Evolutionary conservation across 805 yeast genomes (phyloP).

Genomic region (Blastobotrys attinorum): DNA sequence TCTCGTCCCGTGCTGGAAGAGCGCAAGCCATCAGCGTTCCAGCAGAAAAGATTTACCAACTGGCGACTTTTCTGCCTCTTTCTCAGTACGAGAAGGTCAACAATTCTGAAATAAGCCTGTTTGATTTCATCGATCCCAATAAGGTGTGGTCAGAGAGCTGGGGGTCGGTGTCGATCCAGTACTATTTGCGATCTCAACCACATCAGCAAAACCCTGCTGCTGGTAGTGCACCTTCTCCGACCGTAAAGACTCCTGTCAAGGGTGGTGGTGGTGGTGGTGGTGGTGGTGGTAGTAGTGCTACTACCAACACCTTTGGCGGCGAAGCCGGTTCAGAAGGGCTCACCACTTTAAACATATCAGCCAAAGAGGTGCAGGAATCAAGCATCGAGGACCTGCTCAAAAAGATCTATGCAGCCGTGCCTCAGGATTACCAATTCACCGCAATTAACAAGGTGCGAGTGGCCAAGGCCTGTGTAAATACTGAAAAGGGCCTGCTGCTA

Average conservation of each 20-base stretch:
- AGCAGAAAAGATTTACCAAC: slow-evolving; percentile 41
- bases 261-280: background rate
- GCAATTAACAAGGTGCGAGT: slow-evolving; percentile 53
- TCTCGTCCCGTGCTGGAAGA: slow-evolving; percentile 37
- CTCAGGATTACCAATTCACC: slow-evolving; percentile 55
- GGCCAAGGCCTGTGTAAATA: slow-evolving; percentile 62
- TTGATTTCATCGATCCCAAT: slow-evolving; percentile 20
- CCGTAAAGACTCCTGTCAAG: slow-evolving; percentile 2
- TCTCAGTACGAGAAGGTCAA: slow-evolving; percentile 22
- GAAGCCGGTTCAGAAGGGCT: slow-evolving; percentile 33
- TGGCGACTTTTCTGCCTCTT: slow-evolving; percentile 47
- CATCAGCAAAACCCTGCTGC: slow-evolving; percentile 2
- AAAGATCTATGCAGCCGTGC: slow-evolving; percentile 28
- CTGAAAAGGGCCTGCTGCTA: slow-evolving; percentile 44
- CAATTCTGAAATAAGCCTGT: slow-evolving; percentile 17
- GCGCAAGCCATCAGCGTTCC: slow-evolving; percentile 36
- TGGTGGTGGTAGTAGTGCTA: background rate
- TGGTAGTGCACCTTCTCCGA: background rate
- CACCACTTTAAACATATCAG: slow-evolving; percentile 42
- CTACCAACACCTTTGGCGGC: background rate
- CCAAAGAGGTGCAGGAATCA: slow-evolving; percentile 47
- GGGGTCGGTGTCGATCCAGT: slow-evolving; percentile 22
- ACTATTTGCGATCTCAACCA: slow-evolving; percentile 14
- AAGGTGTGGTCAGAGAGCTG: slow-evolving; percentile 18
- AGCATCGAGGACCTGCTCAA: slow-evolving; percentile 20